Conservation (phyloP, 257 asterid genomes). For the Fraxinus cuspidata region DNA sequence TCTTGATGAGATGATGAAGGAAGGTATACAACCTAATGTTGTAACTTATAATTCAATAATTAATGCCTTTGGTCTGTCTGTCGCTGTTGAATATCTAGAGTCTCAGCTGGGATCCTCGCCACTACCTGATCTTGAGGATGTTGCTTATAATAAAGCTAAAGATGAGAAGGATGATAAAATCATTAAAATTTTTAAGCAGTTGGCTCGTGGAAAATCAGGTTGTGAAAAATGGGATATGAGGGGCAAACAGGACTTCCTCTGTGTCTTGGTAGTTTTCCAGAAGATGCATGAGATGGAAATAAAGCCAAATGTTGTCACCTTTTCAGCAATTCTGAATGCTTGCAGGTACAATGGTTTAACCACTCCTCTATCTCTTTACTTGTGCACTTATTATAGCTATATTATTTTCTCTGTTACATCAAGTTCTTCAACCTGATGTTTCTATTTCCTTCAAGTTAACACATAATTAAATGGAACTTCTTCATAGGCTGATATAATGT, state of each 20-base stretch:
- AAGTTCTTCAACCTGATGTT: background rate
- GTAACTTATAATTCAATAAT: conserved; percentile 93
- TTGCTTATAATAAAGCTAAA: conserved; percentile 28
- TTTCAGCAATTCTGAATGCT: conserved; percentile 91
- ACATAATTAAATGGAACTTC: background rate
- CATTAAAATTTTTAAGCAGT: conserved; percentile 60
- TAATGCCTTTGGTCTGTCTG: conserved; percentile 79
- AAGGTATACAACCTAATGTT: conserved; percentile 90
- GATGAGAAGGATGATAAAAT: conserved; percentile 52
- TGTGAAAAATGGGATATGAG: conserved; percentile 35
- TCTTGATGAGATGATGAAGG: conserved; percentile 89
- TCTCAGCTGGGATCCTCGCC: conserved; percentile 38
- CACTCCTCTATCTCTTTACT: conserved; percentile 1
- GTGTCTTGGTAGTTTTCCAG: conserved; percentile 69
- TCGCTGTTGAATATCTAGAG: conserved; percentile 36
- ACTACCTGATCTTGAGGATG: conserved; percentile 24
- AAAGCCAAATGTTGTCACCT: conserved; percentile 95
- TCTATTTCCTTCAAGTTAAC: background rate
- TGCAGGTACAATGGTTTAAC: conserved; percentile 63
- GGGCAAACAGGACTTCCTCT: conserved; percentile 58
- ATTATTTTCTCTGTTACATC: background rate
- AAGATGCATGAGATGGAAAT: conserved; percentile 92
- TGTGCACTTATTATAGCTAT: conserved; percentile 7
- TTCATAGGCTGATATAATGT: background rate
- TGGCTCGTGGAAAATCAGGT: conserved; percentile 53